Conservation (phyloP, 345 rosid genomes). For the Microthlaspi erraticum region DNA sequence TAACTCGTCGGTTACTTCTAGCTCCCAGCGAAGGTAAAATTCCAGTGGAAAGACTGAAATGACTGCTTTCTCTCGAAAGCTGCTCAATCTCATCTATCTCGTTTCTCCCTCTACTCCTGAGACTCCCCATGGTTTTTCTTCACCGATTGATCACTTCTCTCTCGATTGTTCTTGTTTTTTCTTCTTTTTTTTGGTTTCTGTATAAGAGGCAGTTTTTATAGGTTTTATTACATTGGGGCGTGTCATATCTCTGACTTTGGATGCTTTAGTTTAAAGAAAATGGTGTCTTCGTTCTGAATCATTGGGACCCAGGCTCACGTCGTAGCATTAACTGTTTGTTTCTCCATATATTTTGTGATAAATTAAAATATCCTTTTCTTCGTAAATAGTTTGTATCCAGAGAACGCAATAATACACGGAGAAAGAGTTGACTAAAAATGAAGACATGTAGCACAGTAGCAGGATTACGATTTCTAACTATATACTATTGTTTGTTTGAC, state of each 20-base stretch:
- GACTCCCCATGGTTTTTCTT: constrained; percentile 31
- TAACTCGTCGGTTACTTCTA: constrained; percentile 73
- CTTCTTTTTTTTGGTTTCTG: neutral
- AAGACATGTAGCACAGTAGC: neutral
- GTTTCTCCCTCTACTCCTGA: constrained; percentile 52
- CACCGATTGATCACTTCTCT: neutral
- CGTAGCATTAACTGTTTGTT: constrained; percentile 19
- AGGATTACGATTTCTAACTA: constrained; percentile 3
- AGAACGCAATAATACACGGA: neutral
- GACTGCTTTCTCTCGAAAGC: constrained; percentile 82
- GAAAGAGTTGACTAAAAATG: constrained; percentile 6
- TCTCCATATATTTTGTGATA: neutral
- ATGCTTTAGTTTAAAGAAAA: constrained; percentile 25
- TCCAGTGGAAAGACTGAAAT: constrained; percentile 82
- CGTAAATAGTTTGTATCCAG: neutral
- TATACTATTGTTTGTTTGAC: neutral
- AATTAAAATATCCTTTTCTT: constrained; percentile 3
- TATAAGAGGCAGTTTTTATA: constrained; percentile 13
- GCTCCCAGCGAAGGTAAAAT: constrained; percentile 94
- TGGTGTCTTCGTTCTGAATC: constrained; percentile 1
- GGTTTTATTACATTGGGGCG: neutral
- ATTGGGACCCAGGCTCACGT: constrained; percentile 35
- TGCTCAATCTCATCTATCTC: constrained; percentile 78
- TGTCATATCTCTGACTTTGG: constrained; percentile 39
- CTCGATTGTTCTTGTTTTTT: neutral